A percentile compares a stretch with the other conserved stretches of the same genome.
These are phyloP conservation scores for Kalmusia sp. DNA, from an alignment of 2,329 filamentous ascomycete genomes.

Conservation along the genomic window DNA sequence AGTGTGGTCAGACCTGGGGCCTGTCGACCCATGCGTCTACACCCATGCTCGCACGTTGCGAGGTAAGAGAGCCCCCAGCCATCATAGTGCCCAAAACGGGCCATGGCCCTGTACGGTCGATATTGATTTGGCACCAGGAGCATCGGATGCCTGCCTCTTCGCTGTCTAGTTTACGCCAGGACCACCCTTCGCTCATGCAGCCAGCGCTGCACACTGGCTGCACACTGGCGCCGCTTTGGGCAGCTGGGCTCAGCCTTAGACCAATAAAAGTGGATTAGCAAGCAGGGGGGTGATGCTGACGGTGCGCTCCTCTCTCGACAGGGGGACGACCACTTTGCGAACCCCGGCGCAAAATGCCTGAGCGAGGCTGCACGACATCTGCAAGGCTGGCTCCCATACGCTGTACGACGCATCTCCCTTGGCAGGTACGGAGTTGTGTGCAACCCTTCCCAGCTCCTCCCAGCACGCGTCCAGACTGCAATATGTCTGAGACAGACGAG, in stretches of 20 bases:
- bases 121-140: constrained; percentile 11
- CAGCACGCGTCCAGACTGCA: constrained; percentile 1
- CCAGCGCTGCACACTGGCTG: too few relatives aligned
- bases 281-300: constrained; percentile 6
- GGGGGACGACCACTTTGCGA: constrained; percentile 17
- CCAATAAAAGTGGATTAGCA: constrained; percentile 5
- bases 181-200: constrained; percentile 6
- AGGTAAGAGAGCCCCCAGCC: constrained; percentile 12
- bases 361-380: constrained; percentile 10
- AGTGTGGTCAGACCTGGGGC: constrained; percentile 18
- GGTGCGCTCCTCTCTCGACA: constrained; percentile 9
- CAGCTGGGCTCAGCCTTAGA: constrained; percentile 6
- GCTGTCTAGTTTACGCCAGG: background rate
- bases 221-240: background rate
- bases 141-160: constrained; percentile 18
- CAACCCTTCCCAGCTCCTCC: too few relatives aligned
- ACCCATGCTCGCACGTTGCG: constrained; percentile 10
- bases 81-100: constrained; percentile 7
- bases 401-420: background rate
- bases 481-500: background rate
- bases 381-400: constrained; percentile 3
- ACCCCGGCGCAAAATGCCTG: constrained; percentile 14
- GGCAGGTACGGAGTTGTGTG: constrained; percentile 8
- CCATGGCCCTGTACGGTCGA: constrained; percentile 6
- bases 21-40: constrained; percentile 2